Evolutionary conservation across 2,329 filamentous ascomycete species (phyloP).

Genomic region (Sarocladium brachiariae): DNA sequence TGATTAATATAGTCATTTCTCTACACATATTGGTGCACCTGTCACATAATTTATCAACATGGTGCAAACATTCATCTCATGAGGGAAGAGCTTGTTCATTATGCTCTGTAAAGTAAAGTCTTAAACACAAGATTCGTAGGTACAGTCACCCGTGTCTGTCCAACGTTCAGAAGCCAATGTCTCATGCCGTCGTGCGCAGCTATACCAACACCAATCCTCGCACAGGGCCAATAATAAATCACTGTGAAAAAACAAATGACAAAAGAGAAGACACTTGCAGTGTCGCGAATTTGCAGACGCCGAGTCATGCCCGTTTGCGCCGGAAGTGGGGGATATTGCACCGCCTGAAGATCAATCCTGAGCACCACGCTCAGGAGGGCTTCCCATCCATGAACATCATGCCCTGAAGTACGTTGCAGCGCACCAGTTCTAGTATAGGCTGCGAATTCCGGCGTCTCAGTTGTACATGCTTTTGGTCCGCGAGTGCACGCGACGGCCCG

Average conservation of each 20-base stretch:
- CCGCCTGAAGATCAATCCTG: neutral
- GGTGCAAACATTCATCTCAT: neutral
- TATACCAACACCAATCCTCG: conserved; percentile 4
- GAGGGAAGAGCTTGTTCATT: conserved; percentile 3
- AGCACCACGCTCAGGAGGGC: conserved; percentile 1
- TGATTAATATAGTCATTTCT: neutral
- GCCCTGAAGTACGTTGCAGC: conserved; percentile 5
- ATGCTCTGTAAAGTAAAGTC: conserved; percentile 7
- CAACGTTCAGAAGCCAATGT: neutral
- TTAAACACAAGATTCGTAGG: conserved; percentile 10
- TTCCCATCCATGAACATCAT: conserved; percentile 5
- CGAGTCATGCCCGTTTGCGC: conserved; percentile 8
- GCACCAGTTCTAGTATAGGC: neutral
- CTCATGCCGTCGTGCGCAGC: conserved; percentile 2
- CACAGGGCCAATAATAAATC: conserved; percentile 5
- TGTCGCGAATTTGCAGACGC: conserved; percentile 2
- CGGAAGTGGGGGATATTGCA: neutral
- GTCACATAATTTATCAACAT: neutral
- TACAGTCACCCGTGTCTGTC: conserved; percentile 12
- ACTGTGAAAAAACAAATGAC: conserved; percentile 12
- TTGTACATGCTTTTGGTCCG: conserved; percentile 52
- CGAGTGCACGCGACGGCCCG: conserved; percentile 37
- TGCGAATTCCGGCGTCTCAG: conserved; percentile 22
- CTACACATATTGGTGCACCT: neutral
- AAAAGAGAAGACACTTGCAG: conserved; percentile 11